A percentile compares a stretch with the other conserved stretches of the same genome.
Conservation (phyloP, 768 basidiomycete species). For the Tricholoma saponaceum region DNA sequence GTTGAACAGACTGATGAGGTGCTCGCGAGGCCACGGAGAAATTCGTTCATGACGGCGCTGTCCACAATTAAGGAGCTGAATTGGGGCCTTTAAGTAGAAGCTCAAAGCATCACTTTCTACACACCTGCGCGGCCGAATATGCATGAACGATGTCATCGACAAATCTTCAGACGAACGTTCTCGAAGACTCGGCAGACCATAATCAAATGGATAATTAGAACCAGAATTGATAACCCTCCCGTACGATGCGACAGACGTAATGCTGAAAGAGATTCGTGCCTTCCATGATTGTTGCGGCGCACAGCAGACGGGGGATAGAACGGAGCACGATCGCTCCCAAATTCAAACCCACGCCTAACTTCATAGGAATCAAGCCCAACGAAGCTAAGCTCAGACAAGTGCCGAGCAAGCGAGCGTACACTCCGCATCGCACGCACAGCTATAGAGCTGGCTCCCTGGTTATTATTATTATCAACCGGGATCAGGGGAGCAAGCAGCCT, state of each 20-base stretch:
- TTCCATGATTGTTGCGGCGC: conserved; percentile 36
- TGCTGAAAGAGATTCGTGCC: conserved; percentile 65
- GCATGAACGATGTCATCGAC: conserved; percentile 53
- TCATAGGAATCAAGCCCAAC: conserved; percentile 72
- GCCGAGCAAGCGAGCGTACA: conserved; percentile 62
- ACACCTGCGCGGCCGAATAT: conserved; percentile 36
- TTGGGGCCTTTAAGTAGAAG: conserved; percentile 64
- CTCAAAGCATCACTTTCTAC: conserved; percentile 76
- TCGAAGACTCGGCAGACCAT: conserved; percentile 47
- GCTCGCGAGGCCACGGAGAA: conserved; percentile 48
- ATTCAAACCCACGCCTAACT: conserved; percentile 77
- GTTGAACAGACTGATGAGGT: conserved; percentile 73
- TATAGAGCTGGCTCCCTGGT: no score
- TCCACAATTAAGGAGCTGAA: conserved; percentile 35
- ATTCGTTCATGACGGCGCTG: conserved; percentile 65
- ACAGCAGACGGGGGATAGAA: conserved; percentile 40
- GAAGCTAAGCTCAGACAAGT: conserved; percentile 60
- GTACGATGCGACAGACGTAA: conserved; percentile 78
- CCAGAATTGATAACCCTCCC: conserved; percentile 67
- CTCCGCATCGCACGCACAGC: conserved; percentile 77
- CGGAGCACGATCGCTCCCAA: conserved; percentile 54
- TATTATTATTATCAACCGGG: conserved; percentile 18
- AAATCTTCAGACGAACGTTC: conserved; percentile 57
- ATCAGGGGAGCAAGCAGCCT: conserved; percentile 37
- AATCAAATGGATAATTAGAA: conserved; percentile 70